These are phyloP conservation scores for Lichtheimia corymbifera DNA, from an alignment of 371 early-diverging fungal genomes.

Conservation along the genomic window DNA sequence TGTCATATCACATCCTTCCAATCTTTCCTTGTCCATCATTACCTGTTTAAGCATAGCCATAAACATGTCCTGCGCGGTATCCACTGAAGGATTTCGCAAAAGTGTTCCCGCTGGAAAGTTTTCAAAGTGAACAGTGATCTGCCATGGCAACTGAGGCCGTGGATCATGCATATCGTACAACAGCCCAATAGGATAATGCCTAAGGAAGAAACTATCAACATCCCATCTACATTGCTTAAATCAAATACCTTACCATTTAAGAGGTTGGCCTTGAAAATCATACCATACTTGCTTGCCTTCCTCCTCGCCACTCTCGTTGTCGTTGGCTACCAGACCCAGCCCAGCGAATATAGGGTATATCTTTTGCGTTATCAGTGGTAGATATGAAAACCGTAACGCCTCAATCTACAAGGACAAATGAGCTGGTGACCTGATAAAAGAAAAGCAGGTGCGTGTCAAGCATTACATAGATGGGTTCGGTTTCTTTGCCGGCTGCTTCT, in stretches of 20 bases:
- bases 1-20: neutral
- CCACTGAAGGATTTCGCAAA: slow-evolving; percentile 52
- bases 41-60: slow-evolving; percentile 85
- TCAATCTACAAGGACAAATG: slow-evolving; percentile 7
- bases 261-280: slow-evolving; percentile 58
- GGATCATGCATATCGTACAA: slow-evolving; percentile 59
- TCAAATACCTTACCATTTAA: slow-evolving; percentile 63
- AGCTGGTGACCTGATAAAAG: neutral
- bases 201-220: slow-evolving; percentile 13
- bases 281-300: slow-evolving; percentile 57
- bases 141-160: slow-evolving; percentile 56
- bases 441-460: neutral
- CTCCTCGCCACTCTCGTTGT: slow-evolving; percentile 17
- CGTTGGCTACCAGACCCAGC: slow-evolving; percentile 41
- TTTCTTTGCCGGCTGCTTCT: slow-evolving; percentile 28
- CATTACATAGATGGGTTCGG: slow-evolving; percentile 57
- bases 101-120: slow-evolving; percentile 62
- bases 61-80: slow-evolving; percentile 66
- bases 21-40: neutral
- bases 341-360: slow-evolving; percentile 49
- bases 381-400: slow-evolving; percentile 59
- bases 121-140: slow-evolving; percentile 60
- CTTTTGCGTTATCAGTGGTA: slow-evolving; percentile 57
- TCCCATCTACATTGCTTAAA: neutral
- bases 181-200: slow-evolving; percentile 83